Conservation (phyloP, 2,329 filamentous ascomycete species). For the Microcyclosporella mali region DNA sequence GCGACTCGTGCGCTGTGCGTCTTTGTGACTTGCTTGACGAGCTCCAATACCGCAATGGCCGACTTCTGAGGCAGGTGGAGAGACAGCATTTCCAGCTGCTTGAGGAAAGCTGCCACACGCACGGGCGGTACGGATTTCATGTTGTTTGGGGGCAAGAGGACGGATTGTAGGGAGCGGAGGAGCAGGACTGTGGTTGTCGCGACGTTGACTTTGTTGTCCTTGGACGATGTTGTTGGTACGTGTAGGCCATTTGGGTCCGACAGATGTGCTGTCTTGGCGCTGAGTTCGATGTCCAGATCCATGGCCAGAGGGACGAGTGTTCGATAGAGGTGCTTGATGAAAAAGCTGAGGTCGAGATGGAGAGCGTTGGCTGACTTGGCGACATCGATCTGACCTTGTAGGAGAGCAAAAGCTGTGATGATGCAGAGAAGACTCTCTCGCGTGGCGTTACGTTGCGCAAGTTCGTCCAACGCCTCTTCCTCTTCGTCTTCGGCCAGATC, state of each 20-base stretch:
- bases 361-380: conserved; percentile 75
- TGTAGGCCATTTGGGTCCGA: conserved; percentile 49
- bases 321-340: conserved; percentile 88
- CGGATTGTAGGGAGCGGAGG: conserved; percentile 74
- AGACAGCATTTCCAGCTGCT: conserved; percentile 75
- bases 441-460: conserved; percentile 60
- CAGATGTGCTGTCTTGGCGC: conserved; percentile 65
- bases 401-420: conserved; percentile 91
- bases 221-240: conserved; percentile 37
- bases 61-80: conserved; percentile 91
- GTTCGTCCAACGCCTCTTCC: conserved; percentile 40
- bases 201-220: conserved; percentile 70
- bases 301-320: conserved; percentile 72
- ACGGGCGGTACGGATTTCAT: conserved; percentile 71
- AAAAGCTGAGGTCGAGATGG: conserved; percentile 88
- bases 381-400: conserved; percentile 80
- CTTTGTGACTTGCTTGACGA: conserved; percentile 72
- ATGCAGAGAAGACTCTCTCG: conserved; percentile 89
- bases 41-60: conserved; percentile 67
- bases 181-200: conserved; percentile 92
- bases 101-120: conserved; percentile 84
- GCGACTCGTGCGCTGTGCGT: conserved; percentile 76
- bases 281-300: conserved; percentile 79
- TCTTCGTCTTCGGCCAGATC: conserved; percentile 42
- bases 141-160: conserved; percentile 70